phyloP scores from a whole-genome alignment of 1,284 basidiomycete species.

The Leccinum insigne region DNA sequence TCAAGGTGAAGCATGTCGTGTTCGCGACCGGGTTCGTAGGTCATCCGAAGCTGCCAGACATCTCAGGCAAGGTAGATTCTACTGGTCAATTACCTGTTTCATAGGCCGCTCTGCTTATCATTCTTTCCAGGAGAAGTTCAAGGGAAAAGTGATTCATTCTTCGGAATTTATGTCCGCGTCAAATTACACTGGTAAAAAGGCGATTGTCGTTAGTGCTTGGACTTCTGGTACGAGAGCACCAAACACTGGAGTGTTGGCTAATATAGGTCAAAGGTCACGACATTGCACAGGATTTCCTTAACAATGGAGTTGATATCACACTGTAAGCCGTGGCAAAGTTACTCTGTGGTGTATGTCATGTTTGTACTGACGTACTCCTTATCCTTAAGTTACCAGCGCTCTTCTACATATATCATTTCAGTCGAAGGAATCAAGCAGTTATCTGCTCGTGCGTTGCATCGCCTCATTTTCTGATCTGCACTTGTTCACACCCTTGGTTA shows the following conservation, averaged over 20 bases:
- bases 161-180: constrained; percentile 35
- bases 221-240: constrained; percentile 32
- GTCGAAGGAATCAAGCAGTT: constrained; percentile 9
- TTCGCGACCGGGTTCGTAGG: constrained; percentile 43
- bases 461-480: neutral
- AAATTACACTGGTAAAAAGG: constrained; percentile 43
- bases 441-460: constrained; percentile 15
- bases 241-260: neutral
- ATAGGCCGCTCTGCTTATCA: neutral
- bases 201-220: constrained; percentile 44
- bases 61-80: constrained; percentile 23
- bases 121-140: constrained; percentile 22
- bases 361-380: constrained; percentile 1
- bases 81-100: neutral
- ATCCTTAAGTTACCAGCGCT: constrained; percentile 30
- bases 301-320: constrained; percentile 26
- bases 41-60: constrained; percentile 33
- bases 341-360: neutral
- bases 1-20: constrained; percentile 39
- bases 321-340: constrained; percentile 17
- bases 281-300: constrained; percentile 30
- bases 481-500: neutral
- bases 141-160: constrained; percentile 38
- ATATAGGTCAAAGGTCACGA: constrained; percentile 25
- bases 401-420: constrained; percentile 31